Percentiles rank a stretch among this genome's conserved stretches.
Conservation (phyloP, 371 early-diverging fungal species). For the Rhizopus arrhizus region DNA sequence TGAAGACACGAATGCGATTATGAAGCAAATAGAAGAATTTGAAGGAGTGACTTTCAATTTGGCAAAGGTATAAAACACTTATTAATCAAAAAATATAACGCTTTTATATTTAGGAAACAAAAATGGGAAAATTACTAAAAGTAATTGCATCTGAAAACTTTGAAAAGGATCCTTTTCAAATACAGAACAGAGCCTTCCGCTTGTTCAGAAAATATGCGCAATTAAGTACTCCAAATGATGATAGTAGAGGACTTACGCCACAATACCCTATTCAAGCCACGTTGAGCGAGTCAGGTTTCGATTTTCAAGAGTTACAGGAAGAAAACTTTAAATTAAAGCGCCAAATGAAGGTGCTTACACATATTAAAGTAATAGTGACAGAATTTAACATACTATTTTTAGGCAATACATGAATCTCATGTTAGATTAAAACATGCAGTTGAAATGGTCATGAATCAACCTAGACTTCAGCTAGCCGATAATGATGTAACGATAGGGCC, state of each 20-base stretch:
- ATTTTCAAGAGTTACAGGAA: conserved; percentile 25
- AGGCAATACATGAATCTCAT: background rate
- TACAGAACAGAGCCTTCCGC: conserved; percentile 32
- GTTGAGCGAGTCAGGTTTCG: background rate
- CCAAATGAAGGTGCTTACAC: background rate
- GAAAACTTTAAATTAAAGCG: conserved; percentile 41
- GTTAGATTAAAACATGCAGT: background rate
- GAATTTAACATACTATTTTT: background rate
- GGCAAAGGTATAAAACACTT: conserved; percentile 34
- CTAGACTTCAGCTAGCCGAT: background rate
- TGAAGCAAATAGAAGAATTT: conserved; percentile 46
- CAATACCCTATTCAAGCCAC: background rate
- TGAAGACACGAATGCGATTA: conserved; percentile 32
- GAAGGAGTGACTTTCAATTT: conserved; percentile 46
- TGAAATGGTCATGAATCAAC: background rate
- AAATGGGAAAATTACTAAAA: conserved; percentile 50
- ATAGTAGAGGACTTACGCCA: background rate
- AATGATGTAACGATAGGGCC: background rate
- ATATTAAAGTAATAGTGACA: background rate
- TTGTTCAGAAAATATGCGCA: conserved; percentile 40
- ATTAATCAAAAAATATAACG: background rate
- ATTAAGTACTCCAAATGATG: conserved; percentile 11
- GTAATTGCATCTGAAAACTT: conserved; percentile 44
- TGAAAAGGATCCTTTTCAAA: conserved; percentile 34
- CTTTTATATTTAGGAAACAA: conserved; percentile 38